phyloP scores from a whole-genome alignment of 176 grass and related monocot species.

The Rhynchospora tenuis region DNA sequence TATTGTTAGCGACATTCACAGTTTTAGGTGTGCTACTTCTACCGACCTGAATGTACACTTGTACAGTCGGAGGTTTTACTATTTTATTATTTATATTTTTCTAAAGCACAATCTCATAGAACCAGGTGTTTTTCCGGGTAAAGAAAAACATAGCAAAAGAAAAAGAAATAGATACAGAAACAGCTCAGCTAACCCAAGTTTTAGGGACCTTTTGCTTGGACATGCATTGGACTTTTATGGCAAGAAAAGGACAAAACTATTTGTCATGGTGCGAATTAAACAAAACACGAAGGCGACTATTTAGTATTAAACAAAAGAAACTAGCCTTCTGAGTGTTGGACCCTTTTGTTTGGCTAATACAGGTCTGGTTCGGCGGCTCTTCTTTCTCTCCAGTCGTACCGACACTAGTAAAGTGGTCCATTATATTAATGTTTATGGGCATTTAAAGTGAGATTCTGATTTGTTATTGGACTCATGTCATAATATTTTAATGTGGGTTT shows the following conservation, averaged over 20 bases:
- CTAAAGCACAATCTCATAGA: neutral
- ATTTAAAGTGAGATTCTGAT: too few relatives aligned
- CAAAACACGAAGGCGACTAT: neutral
- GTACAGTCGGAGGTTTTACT: neutral
- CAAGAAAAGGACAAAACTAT: neutral
- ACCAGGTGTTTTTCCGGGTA: neutral
- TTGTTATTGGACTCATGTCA: too few relatives aligned
- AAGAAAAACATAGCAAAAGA: neutral
- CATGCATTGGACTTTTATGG: neutral
- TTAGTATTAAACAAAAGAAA: neutral
- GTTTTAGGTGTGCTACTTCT: neutral
- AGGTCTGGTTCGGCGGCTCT: constrained; percentile 10
- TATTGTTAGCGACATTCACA: neutral
- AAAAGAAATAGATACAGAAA: neutral
- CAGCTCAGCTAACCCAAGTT: neutral
- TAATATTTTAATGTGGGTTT: too few relatives aligned
- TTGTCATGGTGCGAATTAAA: neutral
- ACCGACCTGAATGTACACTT: neutral
- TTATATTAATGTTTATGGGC: too few relatives aligned
- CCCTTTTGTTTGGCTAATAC: neutral
- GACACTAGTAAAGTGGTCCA: neutral
- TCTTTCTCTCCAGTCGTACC: constrained; percentile 18
- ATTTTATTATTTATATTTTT: neutral
- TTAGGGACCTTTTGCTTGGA: neutral
- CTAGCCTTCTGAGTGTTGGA: neutral